Conservation (phyloP, 176 grass and related monocot species). For the Tuctoria greenei region DNA sequence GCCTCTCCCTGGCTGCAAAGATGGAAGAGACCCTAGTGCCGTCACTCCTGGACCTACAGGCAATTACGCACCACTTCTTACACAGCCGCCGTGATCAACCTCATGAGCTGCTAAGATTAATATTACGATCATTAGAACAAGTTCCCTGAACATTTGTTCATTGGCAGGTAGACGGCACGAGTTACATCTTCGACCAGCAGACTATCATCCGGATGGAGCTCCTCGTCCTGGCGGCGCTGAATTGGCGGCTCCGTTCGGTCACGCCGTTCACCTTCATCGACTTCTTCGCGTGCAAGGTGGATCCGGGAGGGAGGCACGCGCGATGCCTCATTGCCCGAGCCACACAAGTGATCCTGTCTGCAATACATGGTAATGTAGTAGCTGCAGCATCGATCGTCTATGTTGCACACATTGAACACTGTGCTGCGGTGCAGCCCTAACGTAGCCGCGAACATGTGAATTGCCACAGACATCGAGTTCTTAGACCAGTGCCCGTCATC, state of each 20-base stretch:
- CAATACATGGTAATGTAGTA: constrained; percentile 53
- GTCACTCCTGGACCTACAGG: constrained; percentile 85
- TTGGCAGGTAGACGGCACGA: constrained; percentile 58
- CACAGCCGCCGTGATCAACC: background rate
- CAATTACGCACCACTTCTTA: constrained; percentile 28
- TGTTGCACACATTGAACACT: background rate
- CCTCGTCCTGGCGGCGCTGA: constrained; percentile 63
- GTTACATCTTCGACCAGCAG: constrained; percentile 61
- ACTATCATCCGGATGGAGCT: constrained; percentile 84
- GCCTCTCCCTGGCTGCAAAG: constrained; percentile 93
- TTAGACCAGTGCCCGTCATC: constrained; percentile 75
- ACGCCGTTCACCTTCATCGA: constrained; percentile 90
- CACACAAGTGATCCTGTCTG: constrained; percentile 60
- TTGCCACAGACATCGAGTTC: constrained; percentile 63
- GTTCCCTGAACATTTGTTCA: constrained; percentile 14
- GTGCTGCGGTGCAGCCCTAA: background rate
- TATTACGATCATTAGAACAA: background rate
- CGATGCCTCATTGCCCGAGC: constrained; percentile 56
- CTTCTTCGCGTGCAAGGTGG: constrained; percentile 87
- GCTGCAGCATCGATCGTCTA: background rate
- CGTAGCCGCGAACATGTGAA: constrained; percentile 20
- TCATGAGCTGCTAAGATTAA: background rate
- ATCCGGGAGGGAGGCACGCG: constrained; percentile 61
- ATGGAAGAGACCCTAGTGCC: constrained; percentile 93
- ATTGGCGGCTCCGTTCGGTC: constrained; percentile 85